Conservation (phyloP, 345 rosid species). For the Isatis tinctoria region DNA sequence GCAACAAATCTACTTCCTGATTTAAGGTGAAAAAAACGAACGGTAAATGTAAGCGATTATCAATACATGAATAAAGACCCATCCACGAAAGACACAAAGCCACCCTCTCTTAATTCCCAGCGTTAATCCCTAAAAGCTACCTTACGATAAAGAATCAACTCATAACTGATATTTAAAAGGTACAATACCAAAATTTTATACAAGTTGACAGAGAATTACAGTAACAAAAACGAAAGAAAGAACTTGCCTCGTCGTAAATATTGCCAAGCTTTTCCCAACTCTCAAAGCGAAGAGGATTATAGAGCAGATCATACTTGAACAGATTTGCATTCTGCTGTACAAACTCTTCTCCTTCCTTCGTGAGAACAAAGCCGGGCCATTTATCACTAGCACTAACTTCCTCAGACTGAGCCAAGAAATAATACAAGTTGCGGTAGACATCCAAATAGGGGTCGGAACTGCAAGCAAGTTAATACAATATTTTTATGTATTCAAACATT, state of each 20-base stretch:
- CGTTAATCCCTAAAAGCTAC: neutral
- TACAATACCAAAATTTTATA: neutral
- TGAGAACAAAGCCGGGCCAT: conserved; percentile 98
- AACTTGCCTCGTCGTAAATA: conserved; percentile 86
- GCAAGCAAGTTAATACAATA: conserved; percentile 40
- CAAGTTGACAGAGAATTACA: conserved; percentile 9
- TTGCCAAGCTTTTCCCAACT: conserved; percentile 95
- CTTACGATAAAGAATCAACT: neutral
- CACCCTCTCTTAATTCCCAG: conserved; percentile 3
- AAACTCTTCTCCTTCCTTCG: conserved; percentile 97
- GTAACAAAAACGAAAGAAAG: conserved; percentile 19
- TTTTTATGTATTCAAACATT: conserved; percentile 11
- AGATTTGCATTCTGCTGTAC: conserved; percentile 86
- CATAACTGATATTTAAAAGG: conserved; percentile 20
- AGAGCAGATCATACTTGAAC: conserved; percentile 83
- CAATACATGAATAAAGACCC: conserved; percentile 8
- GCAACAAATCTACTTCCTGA: conserved; percentile 96
- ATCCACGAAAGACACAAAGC: conserved; percentile 8
- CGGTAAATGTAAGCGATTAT: conserved; percentile 11
- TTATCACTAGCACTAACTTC: conserved; percentile 96
- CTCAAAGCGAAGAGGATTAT: conserved; percentile 84
- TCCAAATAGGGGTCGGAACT: conserved; percentile 83
- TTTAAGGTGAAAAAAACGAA: conserved; percentile 30
- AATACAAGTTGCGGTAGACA: conserved; percentile 80
- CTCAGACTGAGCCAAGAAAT: conserved; percentile 81